These are phyloP conservation scores for Mediolabrus comicus DNA, from an alignment of 108 stramenopile species.

Conservation along the genomic window DNA sequence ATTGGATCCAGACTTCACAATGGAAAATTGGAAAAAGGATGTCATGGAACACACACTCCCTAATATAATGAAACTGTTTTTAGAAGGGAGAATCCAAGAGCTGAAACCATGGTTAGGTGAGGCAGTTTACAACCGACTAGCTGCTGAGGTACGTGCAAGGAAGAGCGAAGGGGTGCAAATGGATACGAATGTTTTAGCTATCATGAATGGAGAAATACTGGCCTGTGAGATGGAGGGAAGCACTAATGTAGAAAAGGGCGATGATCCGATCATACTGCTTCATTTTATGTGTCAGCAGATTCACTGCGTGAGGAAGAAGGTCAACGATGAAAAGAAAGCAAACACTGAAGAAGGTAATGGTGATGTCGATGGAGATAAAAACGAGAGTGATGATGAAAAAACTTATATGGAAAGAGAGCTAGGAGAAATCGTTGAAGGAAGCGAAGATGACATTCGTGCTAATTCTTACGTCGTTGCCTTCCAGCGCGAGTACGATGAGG, in stretches of 20 bases:
- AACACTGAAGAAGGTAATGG: conserved; percentile 51
- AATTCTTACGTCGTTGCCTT: conserved; percentile 96
- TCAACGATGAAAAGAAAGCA: conserved; percentile 40
- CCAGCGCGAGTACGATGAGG: conserved; percentile 94
- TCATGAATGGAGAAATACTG: conserved; percentile 93
- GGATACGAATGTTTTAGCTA: conserved; percentile 93
- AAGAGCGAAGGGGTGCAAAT: conserved; percentile 90
- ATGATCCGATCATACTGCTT: conserved; percentile 84
- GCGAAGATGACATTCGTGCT: conserved; percentile 89
- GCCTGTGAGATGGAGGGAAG: conserved; percentile 75
- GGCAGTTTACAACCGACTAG: conserved; percentile 84
- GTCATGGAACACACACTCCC: conserved; percentile 90
- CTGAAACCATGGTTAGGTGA: conserved; percentile 91
- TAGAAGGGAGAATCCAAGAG: conserved; percentile 84
- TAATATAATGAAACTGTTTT: conserved; percentile 87
- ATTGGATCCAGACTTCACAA: conserved; percentile 92
- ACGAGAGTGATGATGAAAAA: conserved; percentile 17
- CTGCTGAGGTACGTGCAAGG: conserved; percentile 84
- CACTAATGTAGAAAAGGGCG: conserved; percentile 77
- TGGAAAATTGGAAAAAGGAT: conserved; percentile 89
- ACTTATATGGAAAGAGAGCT: conserved; percentile 56
- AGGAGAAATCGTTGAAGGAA: conserved; percentile 91
- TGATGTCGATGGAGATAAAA: conserved; percentile 52
- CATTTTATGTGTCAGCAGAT: conserved; percentile 99
- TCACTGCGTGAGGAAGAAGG: conserved; percentile 94